phyloP scores from a whole-genome alignment of 192 early-diverging fungal genomes.

The Podila horticola region DNA sequence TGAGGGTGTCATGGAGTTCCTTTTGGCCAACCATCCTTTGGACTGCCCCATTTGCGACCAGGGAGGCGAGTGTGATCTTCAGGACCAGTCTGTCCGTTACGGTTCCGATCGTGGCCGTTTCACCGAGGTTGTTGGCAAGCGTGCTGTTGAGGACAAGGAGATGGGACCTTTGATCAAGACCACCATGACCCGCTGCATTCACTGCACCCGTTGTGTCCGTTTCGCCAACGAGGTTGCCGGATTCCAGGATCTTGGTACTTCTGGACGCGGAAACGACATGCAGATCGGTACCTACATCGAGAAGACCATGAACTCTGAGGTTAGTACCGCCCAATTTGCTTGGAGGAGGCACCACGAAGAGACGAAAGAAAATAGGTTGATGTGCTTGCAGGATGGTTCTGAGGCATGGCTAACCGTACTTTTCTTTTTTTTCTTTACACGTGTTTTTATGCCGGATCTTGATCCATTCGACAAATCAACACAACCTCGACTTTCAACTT shows the following conservation, averaged over 20 bases:
- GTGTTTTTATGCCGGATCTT: background rate
- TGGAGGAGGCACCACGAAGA: too few species aligned
- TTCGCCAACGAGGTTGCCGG: constrained; percentile 99
- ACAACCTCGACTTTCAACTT: too few species aligned
- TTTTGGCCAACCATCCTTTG: constrained; percentile 97
- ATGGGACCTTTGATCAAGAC: constrained; percentile 97
- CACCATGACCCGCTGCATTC: constrained; percentile 98
- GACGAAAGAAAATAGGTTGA: background rate
- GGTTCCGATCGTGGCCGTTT: constrained; percentile 95
- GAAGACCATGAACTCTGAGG: constrained; percentile 86
- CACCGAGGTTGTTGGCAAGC: constrained; percentile 85
- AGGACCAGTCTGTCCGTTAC: constrained; percentile 97
- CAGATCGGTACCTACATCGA: constrained; percentile 98
- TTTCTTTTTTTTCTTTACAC: background rate
- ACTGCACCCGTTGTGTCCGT: constrained; percentile 98
- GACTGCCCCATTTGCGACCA: constrained; percentile 99
- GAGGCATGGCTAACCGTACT: background rate
- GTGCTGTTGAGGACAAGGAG: constrained; percentile 97
- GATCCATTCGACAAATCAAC: background rate
- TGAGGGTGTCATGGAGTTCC: constrained; percentile 92
- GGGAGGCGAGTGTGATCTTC: constrained; percentile 99
- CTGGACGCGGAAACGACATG: constrained; percentile 97
- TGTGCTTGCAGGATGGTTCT: too few species aligned
- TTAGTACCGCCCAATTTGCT: background rate
- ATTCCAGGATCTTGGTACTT: constrained; percentile 93